phyloP scores from a whole-genome alignment of 495 filamentous ascomycete species.

The Penicillium soppii region DNA sequence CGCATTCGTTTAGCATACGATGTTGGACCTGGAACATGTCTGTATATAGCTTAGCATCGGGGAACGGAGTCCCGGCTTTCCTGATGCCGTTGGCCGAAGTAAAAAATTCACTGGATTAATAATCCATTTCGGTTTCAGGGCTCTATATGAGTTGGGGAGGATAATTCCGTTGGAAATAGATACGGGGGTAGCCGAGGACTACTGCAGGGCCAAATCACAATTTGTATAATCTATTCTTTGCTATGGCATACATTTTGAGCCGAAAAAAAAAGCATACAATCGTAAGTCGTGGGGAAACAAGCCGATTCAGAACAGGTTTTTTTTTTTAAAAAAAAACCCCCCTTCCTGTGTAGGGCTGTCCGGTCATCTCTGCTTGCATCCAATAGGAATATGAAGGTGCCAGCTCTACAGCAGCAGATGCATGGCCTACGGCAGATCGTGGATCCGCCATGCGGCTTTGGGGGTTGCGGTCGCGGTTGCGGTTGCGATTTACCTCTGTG shows the following conservation, averaged over 20 bases:
- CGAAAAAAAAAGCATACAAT: constrained; percentile 14
- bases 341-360: neutral
- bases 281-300: constrained; percentile 16
- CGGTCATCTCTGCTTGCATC: neutral
- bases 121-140: neutral
- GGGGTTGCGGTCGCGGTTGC: neutral
- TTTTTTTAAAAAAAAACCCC: too few species aligned
- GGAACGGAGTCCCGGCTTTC: constrained; percentile 4
- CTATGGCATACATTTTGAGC: constrained; percentile 1
- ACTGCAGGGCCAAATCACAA: neutral
- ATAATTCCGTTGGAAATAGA: too few species aligned
- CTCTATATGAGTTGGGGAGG: too few species aligned
- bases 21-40: too few species aligned
- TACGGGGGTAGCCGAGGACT: too few species aligned
- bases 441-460: neutral
- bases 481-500: neutral
- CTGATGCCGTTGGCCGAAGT: constrained; percentile 1
- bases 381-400: neutral
- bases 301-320: neutral
- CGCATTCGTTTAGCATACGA: constrained; percentile 9
- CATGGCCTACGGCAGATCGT: neutral
- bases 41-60: neutral
- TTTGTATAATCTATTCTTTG: constrained; percentile 3
- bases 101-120: too few species aligned
- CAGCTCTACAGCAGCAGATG: neutral